phyloP scores from a whole-genome alignment of 1,139 yeast species.

The Pichia terricola region DNA sequence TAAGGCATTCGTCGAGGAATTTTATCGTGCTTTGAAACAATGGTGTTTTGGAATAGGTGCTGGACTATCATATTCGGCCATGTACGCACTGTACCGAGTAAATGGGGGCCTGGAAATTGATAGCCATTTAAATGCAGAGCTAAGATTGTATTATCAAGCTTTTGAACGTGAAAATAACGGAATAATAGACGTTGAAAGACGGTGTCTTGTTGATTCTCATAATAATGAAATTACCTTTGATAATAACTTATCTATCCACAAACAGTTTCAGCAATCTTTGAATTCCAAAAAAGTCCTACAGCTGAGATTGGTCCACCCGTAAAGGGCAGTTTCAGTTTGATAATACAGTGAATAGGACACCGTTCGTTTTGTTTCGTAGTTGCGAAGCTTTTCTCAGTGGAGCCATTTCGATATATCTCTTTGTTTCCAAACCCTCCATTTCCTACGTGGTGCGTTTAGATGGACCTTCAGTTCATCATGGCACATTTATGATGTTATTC shows the following conservation, averaged over 20 bases:
- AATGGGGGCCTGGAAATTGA: neutral
- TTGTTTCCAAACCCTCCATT: no score
- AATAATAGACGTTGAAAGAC: neutral
- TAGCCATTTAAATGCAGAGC: neutral
- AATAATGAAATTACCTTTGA: neutral
- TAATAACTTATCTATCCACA: neutral
- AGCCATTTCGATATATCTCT: no score
- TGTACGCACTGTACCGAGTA: neutral
- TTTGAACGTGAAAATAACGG: constrained; percentile 2
- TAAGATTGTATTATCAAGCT: neutral
- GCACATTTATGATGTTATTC: no score
- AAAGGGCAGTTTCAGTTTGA: no score
- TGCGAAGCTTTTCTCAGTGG: no score
- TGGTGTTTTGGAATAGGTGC: neutral
- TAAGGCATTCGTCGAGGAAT: neutral
- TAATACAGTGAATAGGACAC: no score
- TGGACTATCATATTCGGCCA: neutral
- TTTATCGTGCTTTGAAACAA: neutral
- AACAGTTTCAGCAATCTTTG: constrained; percentile 1
- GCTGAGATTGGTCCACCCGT: no score
- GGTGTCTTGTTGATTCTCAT: neutral
- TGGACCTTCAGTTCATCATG: no score
- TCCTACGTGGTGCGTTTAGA: no score
- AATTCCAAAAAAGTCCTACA: constrained; percentile 12
- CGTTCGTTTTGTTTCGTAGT: no score